Conservation (phyloP, 2,329 filamentous ascomycete species). For the Verticillium tricorpus region DNA sequence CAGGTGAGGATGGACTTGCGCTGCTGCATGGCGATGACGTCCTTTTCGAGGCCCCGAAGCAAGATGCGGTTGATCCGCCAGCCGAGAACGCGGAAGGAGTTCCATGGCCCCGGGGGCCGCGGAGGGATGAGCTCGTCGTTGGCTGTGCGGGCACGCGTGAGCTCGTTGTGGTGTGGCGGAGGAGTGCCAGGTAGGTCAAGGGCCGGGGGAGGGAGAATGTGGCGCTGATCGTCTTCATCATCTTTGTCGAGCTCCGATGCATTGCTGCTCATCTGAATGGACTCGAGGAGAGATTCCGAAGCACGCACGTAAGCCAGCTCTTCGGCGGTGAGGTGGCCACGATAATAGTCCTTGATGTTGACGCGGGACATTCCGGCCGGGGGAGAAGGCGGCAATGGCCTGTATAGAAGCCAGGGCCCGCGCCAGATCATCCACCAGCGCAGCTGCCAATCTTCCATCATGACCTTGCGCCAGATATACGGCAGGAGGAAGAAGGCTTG, state of each 20-base stretch:
- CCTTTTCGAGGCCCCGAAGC: slow-evolving; percentile 43
- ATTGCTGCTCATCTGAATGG: slow-evolving; percentile 21
- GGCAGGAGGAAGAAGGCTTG: slow-evolving; percentile 46
- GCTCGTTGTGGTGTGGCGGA: slow-evolving; percentile 7
- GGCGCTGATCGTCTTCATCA: slow-evolving; percentile 15
- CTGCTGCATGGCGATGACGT: slow-evolving; percentile 41
- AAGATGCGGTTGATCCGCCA: slow-evolving; percentile 36
- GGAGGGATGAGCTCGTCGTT: slow-evolving; percentile 21
- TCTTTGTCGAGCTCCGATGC: slow-evolving; percentile 21
- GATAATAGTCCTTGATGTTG: slow-evolving; percentile 43
- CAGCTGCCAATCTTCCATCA: slow-evolving; percentile 47
- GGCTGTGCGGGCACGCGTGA: neutral
- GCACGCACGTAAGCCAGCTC: slow-evolving; percentile 34
- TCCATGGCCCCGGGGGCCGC: slow-evolving; percentile 33
- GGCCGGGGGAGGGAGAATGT: slow-evolving; percentile 26
- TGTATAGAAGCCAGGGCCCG: slow-evolving; percentile 40
- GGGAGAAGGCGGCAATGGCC: slow-evolving; percentile 28
- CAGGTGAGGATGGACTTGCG: slow-evolving; percentile 42
- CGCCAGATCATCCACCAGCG: slow-evolving; percentile 41
- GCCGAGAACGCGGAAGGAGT: slow-evolving; percentile 31
- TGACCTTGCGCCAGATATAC: slow-evolving; percentile 44
- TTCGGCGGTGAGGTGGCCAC: slow-evolving; percentile 40
- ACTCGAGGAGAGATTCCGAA: slow-evolving; percentile 27
- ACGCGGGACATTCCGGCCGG: slow-evolving; percentile 35
- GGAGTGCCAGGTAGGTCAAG: slow-evolving; percentile 10